Conservation (phyloP, 129 eudicot genomes). For the Calendula officinalis region DNA sequence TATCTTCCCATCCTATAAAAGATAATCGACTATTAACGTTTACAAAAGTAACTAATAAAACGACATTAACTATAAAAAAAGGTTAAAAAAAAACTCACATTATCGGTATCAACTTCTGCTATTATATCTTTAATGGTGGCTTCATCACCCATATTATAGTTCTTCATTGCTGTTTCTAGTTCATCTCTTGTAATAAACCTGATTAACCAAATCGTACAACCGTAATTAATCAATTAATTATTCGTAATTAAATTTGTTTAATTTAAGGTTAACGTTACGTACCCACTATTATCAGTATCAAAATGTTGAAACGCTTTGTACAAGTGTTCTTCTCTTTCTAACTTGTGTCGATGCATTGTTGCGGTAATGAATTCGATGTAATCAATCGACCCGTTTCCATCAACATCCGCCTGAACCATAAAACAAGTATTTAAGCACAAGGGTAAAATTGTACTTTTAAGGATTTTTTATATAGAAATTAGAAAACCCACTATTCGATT, state of each 20-base stretch:
- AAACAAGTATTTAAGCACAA: slow-evolving; percentile 1
- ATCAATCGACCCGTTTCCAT: slow-evolving; percentile 89
- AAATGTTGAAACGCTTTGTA: slow-evolving; percentile 85
- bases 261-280: slow-evolving; percentile 35
- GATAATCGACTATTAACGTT: neutral
- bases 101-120: slow-evolving; percentile 88
- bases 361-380: slow-evolving; percentile 89
- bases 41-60: neutral
- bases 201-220: neutral
- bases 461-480: too few species aligned
- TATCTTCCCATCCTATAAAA: slow-evolving; percentile 79
- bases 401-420: slow-evolving; percentile 73
- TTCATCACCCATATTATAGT: slow-evolving; percentile 83
- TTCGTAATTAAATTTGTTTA: slow-evolving; percentile 5
- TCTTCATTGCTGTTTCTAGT: slow-evolving; percentile 77
- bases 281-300: slow-evolving; percentile 86
- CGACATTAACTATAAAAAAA: neutral
- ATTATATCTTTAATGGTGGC: slow-evolving; percentile 77
- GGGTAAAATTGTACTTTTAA: neutral
- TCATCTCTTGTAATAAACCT: slow-evolving; percentile 91
- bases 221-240: neutral
- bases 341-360: slow-evolving; percentile 88
- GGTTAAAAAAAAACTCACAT: slow-evolving; percentile 46
- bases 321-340: slow-evolving; percentile 77
- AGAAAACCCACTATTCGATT: too few species aligned